Percentiles rank a stretch among this genome's conserved stretches.
Conservation (phyloP, 2,329 filamentous ascomycete genomes). For the Penicillium sp. region DNA sequence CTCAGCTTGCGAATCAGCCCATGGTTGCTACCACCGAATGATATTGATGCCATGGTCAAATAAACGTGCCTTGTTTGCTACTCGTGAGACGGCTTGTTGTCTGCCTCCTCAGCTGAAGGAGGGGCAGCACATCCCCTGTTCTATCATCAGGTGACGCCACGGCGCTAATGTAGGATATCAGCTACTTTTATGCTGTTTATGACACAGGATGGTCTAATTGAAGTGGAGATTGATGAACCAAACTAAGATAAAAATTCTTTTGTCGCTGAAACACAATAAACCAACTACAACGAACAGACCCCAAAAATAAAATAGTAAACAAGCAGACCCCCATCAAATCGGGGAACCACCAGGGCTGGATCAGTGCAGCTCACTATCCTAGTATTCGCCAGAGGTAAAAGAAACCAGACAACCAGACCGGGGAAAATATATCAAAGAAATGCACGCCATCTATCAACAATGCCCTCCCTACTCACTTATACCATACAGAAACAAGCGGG, state of each 20-base stretch:
- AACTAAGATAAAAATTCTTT: constrained; percentile 23
- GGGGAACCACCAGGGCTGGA: constrained; percentile 6
- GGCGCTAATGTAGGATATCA: too few species aligned
- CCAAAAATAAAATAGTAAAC: constrained; percentile 9
- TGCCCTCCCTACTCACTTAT: constrained; percentile 19
- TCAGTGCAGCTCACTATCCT: constrained; percentile 6
- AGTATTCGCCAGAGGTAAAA: constrained; percentile 10
- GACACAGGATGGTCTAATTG: not conserved
- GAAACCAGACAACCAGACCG: constrained; percentile 9
- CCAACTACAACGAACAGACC: constrained; percentile 22
- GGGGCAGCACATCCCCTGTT: too few species aligned
- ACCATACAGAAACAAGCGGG: not conserved
- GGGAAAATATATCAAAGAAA: constrained; percentile 18
- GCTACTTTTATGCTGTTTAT: too few species aligned
- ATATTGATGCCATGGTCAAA: too few species aligned
- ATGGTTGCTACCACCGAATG: too few species aligned
- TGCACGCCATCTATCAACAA: constrained; percentile 35
- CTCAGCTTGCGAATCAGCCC: too few species aligned
- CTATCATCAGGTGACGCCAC: too few species aligned
- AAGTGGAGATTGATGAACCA: not conserved
- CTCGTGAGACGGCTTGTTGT: too few species aligned
- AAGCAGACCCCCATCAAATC: constrained; percentile 14
- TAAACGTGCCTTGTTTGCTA: too few species aligned
- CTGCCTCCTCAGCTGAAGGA: too few species aligned
- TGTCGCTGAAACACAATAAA: constrained; percentile 31